Evolutionary conservation across 2,329 filamentous ascomycete species (phyloP).

Genomic region (Sarocladium brachiariae): DNA sequence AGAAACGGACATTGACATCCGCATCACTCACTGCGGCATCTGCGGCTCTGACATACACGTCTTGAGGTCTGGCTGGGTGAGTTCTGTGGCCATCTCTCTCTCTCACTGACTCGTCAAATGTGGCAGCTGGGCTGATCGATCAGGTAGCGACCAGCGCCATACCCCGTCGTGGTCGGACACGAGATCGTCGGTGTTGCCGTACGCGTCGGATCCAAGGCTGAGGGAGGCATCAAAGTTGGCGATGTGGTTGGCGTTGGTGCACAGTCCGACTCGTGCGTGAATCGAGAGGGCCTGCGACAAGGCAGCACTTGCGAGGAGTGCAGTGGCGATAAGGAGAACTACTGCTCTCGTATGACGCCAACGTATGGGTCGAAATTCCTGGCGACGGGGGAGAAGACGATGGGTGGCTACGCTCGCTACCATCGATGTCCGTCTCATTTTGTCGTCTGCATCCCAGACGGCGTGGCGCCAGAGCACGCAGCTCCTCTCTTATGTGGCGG

Average conservation of each 20-base stretch:
- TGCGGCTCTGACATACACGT: slow-evolving; percentile 56
- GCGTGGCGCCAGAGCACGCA: slow-evolving; percentile 50
- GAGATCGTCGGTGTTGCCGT: slow-evolving; percentile 57
- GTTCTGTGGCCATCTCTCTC: background rate
- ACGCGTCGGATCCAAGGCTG: slow-evolving; percentile 42
- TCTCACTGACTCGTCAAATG: too few species aligned
- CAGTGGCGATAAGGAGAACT: slow-evolving; percentile 31
- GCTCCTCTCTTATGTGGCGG: slow-evolving; percentile 81
- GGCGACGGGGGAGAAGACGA: slow-evolving; percentile 48
- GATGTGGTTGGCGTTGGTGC: slow-evolving; percentile 59
- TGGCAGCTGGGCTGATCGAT: too few species aligned
- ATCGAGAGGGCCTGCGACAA: slow-evolving; percentile 19
- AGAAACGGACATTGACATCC: slow-evolving; percentile 57
- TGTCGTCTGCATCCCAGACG: slow-evolving; percentile 67
- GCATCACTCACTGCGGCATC: slow-evolving; percentile 57
- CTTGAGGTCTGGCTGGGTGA: slow-evolving; percentile 42
- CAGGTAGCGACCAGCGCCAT: slow-evolving; percentile 15
- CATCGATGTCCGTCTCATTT: slow-evolving; percentile 19
- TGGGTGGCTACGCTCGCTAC: slow-evolving; percentile 48
- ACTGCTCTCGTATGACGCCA: slow-evolving; percentile 33
- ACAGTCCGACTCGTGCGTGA: slow-evolving; percentile 48
- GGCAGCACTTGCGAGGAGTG: slow-evolving; percentile 32
- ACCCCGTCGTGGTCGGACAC: slow-evolving; percentile 53
- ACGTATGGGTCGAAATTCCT: slow-evolving; percentile 40
- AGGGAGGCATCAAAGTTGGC: slow-evolving; percentile 46